A percentile compares a stretch with the other conserved stretches of the same genome.
Evolutionary conservation across 1,284 basidiomycete species (phyloP).

Genomic region (Kalmanozyma brasiliensis): DNA sequence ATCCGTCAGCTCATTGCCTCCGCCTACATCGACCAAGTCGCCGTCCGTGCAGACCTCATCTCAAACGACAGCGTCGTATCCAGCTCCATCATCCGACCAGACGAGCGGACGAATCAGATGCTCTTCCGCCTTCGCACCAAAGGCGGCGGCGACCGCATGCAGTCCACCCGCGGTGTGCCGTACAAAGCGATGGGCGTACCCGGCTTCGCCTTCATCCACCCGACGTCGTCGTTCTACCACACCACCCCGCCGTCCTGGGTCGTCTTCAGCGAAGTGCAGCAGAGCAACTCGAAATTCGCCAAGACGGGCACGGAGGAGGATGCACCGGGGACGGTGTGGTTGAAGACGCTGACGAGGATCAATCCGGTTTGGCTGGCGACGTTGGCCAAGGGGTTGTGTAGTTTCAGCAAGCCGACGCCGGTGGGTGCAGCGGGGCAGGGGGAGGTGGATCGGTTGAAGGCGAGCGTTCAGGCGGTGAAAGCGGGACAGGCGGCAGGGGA

Average conservation of each 20-base stretch:
- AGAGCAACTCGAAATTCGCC: constrained; percentile 66
- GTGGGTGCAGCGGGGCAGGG: constrained; percentile 13
- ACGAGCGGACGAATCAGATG: constrained; percentile 36
- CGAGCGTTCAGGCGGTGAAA: constrained; percentile 32
- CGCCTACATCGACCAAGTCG: constrained; percentile 95
- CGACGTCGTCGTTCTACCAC: constrained; percentile 81
- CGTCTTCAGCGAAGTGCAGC: constrained; percentile 77
- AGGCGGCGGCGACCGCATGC: constrained; percentile 74
- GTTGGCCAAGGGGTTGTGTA: constrained; percentile 83
- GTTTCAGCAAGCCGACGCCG: constrained; percentile 80
- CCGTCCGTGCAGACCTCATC: constrained; percentile 86
- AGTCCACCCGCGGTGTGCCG: constrained; percentile 81
- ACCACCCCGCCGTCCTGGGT: constrained; percentile 84
- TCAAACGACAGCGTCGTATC: constrained; percentile 54
- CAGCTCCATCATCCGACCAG: constrained; percentile 16
- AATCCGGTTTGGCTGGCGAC: constrained; percentile 89
- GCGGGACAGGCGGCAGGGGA: constrained; percentile 18
- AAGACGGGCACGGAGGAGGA: constrained; percentile 14
- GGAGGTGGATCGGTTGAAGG: constrained; percentile 19
- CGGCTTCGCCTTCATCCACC: constrained; percentile 89
- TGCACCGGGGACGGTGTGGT: constrained; percentile 43
- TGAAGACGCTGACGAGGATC: constrained; percentile 70
- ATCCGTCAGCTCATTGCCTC: constrained; percentile 88
- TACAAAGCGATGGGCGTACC: constrained; percentile 84
- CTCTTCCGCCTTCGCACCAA: constrained; percentile 58